Base-by-base conservation (phyloP, 129 eudicot species). In the Silybum marianum region DNA sequence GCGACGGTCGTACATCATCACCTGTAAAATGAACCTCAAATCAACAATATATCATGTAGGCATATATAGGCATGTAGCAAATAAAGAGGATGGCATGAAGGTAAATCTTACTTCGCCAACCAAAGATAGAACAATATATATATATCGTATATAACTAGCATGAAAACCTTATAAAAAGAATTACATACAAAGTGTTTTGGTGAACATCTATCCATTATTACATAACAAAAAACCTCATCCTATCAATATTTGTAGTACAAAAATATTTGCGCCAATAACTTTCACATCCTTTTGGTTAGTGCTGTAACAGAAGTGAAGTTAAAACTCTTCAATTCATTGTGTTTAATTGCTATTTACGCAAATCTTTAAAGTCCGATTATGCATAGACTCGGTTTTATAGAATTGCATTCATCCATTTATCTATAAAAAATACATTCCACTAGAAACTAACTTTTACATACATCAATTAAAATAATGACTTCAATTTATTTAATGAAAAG, bases 1-100 rank as follows among this genome's bases (percentile, higher is more conserved):
- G 63, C 74, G 98, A 92, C n/a, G 83, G 86, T 11, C 86, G 94
- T 73, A 86, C 96, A 38, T 90, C 94, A 25, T 95, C 97, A 81
- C 98, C 98, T 95, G 89, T 85, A 86, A 85, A 79, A 84, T 75
- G 75, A 80, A 68, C 78, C 77, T 2, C 71, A 26, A 23, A 71
- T 73, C 69, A 85, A 66, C 44, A 10, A 14, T 16, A 21, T 42
- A 71, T 70, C 40, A 46, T 11, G 72, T 65, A 79, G 28, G 63
- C 23, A 51, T 23, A n/a, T 74, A 6, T 48, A n/a, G n/a, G n/a
- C n/a, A n/a, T n/a, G n/a, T n/a, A 75, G 54, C 34, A 77, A 44
- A 70, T 70, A 24, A 32, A 38, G 75, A 71, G 24, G 28, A 18
- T 63, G 14, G 11, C 42, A 68, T 51, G 46, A 0, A 69, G 78